A percentile compares a stretch with the other conserved stretches of the same genome.
These are phyloP conservation scores for Sphaerostilbella broomeana DNA, from an alignment of 2,329 filamentous ascomycete genomes.

Conservation along the genomic window DNA sequence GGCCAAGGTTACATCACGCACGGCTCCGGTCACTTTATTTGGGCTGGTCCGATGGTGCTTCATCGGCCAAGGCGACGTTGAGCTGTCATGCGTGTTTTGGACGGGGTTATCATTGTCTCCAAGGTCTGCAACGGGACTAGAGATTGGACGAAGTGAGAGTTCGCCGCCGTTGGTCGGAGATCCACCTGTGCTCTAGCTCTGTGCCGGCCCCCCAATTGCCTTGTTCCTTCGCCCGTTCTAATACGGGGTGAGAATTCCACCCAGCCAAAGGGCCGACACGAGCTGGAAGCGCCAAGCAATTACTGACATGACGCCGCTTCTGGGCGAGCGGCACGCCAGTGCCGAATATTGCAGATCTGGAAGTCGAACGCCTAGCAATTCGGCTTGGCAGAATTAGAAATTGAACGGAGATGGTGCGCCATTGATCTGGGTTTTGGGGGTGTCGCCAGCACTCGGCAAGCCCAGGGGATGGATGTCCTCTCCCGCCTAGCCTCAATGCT, in stretches of 20 bases:
- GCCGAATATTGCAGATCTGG: conserved; percentile 7
- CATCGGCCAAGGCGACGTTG: too few species aligned
- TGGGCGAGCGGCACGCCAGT: conserved; percentile 8
- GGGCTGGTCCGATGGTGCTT: too few species aligned
- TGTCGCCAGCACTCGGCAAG: conserved; percentile 1
- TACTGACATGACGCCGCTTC: background rate
- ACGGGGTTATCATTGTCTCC: too few species aligned
- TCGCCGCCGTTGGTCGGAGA: too few species aligned
- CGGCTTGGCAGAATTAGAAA: conserved; percentile 5
- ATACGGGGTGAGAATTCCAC: conserved; percentile 1
- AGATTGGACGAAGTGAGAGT: too few species aligned
- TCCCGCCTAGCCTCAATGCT: conserved; percentile 2
- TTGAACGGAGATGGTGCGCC: conserved; percentile 6
- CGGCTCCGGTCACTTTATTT: too few species aligned
- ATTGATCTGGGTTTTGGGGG: background rate
- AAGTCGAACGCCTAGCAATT: background rate
- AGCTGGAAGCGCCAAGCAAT: conserved; percentile 7
- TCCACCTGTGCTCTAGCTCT: too few species aligned
- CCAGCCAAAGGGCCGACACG: conserved; percentile 9
- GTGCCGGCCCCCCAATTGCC: too few species aligned
- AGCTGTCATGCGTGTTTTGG: too few species aligned
- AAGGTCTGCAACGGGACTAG: too few species aligned
- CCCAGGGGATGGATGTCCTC: conserved; percentile 1
- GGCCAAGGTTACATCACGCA: too few species aligned
- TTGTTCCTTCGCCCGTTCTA: too few species aligned